These are phyloP conservation scores for Metschnikowia shivogae DNA, from an alignment of 805 yeast genomes.

Conservation along the genomic window DNA sequence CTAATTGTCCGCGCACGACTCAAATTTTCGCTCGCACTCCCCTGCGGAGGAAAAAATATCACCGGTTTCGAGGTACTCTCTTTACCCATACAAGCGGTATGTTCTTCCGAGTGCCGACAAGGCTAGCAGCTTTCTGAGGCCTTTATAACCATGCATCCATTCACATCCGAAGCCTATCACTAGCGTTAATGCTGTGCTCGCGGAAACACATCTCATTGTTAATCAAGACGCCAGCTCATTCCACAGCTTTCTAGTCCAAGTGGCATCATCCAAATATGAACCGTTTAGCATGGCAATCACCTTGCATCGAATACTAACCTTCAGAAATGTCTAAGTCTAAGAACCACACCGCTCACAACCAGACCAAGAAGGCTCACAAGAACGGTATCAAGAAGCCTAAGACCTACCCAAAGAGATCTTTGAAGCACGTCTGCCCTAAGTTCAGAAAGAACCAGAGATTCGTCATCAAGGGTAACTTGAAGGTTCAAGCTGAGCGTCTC, in stretches of 20 bases:
- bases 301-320: constrained; percentile 26
- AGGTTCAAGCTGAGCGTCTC: constrained; percentile 63
- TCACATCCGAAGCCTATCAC: constrained; percentile 82
- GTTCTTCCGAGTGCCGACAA: constrained; percentile 4
- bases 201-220: too few relatives aligned
- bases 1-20: constrained; percentile 14
- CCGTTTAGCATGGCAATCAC: background rate
- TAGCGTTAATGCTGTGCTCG: too few relatives aligned
- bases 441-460: constrained; percentile 99
- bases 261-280: background rate
- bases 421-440: constrained; percentile 98
- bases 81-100: constrained; percentile 17
- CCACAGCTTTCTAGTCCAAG: background rate
- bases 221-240: background rate
- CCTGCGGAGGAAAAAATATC: constrained; percentile 10
- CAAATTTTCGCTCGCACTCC: constrained; percentile 13
- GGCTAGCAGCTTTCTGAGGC: constrained; percentile 63
- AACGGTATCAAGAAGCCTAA: constrained; percentile 99
- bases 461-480: constrained; percentile 97
- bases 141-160: constrained; percentile 99
- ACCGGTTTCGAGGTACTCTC: constrained; percentile 2
- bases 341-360: constrained; percentile 99
- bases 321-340: constrained; percentile 92
- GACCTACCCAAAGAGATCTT: constrained; percentile 96
- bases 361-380: constrained; percentile 99